Evolutionary conservation across 2,329 filamentous ascomycete genomes (phyloP), one percentile per base, ranked within the genome.

Genomic region (Neopestalotiopsis clavispora): DNA sequence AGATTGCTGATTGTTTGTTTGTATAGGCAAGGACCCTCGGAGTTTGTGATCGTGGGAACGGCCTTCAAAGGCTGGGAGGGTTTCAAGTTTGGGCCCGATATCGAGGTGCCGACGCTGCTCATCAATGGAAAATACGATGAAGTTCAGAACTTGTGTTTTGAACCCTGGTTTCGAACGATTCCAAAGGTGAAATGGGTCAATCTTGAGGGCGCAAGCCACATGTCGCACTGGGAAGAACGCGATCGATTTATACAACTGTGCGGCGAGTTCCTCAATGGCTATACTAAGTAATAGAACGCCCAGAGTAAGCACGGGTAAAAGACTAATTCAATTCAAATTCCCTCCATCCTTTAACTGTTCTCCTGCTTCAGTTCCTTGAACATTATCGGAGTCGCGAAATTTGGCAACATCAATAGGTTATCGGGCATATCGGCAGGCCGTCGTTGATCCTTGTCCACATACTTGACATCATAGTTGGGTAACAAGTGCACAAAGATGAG

Each of bases 81-180:
- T 58, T 70, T 74, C 14, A 64, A 72, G 1, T 70, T 66, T 42
- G 73, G 74, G 10, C 62, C 68, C 4, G 57, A 72, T 9, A 75
- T 76, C 13, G 30, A 30, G 28, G 57, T 32, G 13, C 57, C 57
- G 23, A 59, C 57, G 4, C 68, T 77, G 10, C 67, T 76, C 32
- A 75, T 73, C 61, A 76, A 74, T 28, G 71, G 72, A 20, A 74
- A 75, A 28, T 71, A 73, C 66, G 74, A 77, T 65, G 76, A 72
- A 0, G 75, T 72, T 17, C 71, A 75, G n/a, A 70, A 76, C 45
- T 68, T 75, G 3, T 65, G 70, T 5, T 72, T 75, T 61, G 70
- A 68, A 4, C 73, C 73, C 4, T 73, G 73, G 57, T 76, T 76
- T 45, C 70, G 74, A 62, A 67, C 72, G 12, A 74, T 75, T 4